phyloP scores from a whole-genome alignment of 768 basidiomycete species.

The Jaapia argillacea region DNA sequence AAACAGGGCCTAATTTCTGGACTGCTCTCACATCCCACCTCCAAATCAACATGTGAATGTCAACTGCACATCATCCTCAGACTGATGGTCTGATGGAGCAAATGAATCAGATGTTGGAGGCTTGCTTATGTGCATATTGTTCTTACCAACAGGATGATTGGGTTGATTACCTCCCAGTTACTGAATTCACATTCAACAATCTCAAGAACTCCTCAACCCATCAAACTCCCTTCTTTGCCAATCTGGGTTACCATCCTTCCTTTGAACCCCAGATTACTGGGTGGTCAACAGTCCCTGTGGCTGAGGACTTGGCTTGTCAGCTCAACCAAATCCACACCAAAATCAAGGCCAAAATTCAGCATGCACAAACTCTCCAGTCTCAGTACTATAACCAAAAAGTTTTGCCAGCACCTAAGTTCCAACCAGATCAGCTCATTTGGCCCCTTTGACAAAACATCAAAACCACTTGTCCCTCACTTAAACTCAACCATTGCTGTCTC shows the following conservation, averaged over 20 bases:
- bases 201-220: constrained; percentile 8
- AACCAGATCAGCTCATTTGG: constrained; percentile 26
- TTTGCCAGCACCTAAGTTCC: constrained; percentile 17
- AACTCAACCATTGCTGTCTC: constrained; percentile 16
- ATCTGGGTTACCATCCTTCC: constrained; percentile 10
- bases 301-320: constrained; percentile 17
- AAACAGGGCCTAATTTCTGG: constrained; percentile 1
- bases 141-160: constrained; percentile 13
- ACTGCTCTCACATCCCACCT: neutral
- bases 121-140: constrained; percentile 17
- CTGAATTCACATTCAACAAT: constrained; percentile 14
- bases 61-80: constrained; percentile 22
- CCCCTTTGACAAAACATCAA: constrained; percentile 26
- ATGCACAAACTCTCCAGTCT: constrained; percentile 18
- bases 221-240: constrained; percentile 8
- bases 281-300: constrained; percentile 19
- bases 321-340: constrained; percentile 24
- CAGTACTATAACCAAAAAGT: constrained; percentile 18
- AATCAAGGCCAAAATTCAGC: constrained; percentile 20
- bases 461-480: constrained; percentile 28
- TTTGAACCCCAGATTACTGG: constrained; percentile 21
- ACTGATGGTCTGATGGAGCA: constrained; percentile 17
- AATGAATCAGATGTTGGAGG: constrained; percentile 20
- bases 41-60: constrained; percentile 7
- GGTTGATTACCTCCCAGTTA: constrained; percentile 10